These are phyloP conservation scores for Dendrocalamus sinicus DNA, from an alignment of 176 grass and related monocot genomes.

Conservation along the genomic window DNA sequence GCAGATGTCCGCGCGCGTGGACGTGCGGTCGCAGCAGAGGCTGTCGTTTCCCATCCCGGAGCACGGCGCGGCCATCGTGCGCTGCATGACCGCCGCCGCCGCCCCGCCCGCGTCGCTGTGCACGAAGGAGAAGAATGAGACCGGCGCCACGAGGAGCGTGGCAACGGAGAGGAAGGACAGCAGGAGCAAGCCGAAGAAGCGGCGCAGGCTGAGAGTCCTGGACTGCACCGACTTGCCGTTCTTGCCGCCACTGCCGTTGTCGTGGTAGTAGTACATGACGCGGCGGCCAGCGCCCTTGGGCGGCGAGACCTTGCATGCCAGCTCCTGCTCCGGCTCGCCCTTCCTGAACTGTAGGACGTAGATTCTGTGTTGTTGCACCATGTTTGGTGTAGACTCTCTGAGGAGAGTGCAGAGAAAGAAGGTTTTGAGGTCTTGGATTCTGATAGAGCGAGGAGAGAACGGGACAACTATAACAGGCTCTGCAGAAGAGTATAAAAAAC, in stretches of 20 bases:
- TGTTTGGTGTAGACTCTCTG: not conserved
- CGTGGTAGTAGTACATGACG: conserved; percentile 66
- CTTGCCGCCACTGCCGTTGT: conserved; percentile 50
- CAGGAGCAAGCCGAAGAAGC: conserved; percentile 43
- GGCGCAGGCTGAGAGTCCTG: conserved; percentile 30
- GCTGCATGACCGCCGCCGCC: conserved; percentile 34
- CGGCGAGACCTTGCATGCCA: conserved; percentile 54
- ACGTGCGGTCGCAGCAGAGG: conserved; percentile 84
- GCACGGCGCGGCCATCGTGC: conserved; percentile 12
- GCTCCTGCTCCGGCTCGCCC: conserved; percentile 63
- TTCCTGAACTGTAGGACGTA: conserved; percentile 83
- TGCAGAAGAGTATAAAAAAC: conserved; percentile 42
- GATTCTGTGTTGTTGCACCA: conserved; percentile 72
- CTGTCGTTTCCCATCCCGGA: conserved; percentile 49
- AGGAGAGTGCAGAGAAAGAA: not conserved
- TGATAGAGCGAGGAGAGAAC: not conserved
- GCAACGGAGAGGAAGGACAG: conserved; percentile 44
- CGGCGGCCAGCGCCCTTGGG: conserved; percentile 59
- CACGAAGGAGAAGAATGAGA: conserved; percentile 60
- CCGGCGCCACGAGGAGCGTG: conserved; percentile 47
- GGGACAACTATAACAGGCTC: conserved; percentile 44
- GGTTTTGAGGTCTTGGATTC: conserved; percentile 38
- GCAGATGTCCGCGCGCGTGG: conserved; percentile 74
- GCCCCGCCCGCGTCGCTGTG: conserved; percentile 38
- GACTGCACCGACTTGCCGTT: conserved; percentile 43